phyloP scores from a whole-genome alignment of 441 rosid genomes.

The Omphalea diandra region DNA sequence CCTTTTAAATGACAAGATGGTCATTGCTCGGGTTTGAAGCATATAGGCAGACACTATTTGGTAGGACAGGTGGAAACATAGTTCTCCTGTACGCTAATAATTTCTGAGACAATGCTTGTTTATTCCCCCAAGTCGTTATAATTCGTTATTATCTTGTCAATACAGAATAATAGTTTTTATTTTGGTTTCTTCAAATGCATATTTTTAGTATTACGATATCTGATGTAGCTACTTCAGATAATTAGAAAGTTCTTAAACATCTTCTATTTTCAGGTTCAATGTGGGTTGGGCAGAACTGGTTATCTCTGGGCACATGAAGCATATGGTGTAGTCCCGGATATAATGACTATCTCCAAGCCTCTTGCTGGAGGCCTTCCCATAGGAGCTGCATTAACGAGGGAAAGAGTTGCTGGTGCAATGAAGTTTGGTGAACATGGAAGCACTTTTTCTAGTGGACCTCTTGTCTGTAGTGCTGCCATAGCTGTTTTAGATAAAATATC shows the following conservation, averaged over 20 bases:
- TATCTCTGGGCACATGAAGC: constrained; percentile 78
- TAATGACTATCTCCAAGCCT: constrained; percentile 88
- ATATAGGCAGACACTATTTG: background rate
- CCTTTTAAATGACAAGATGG: too few relatives aligned
- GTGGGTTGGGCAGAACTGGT: constrained; percentile 83
- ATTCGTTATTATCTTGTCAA: too few relatives aligned
- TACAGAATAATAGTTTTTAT: background rate
- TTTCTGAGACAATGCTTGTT: background rate
- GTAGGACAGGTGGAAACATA: background rate
- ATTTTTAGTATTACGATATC: background rate
- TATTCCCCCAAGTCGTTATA: background rate
- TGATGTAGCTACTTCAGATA: too few relatives aligned
- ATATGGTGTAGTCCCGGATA: constrained; percentile 59
- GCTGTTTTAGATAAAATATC: constrained; percentile 64
- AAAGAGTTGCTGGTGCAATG: constrained; percentile 66
- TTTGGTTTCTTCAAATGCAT: too few relatives aligned
- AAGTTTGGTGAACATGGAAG: constrained; percentile 77
- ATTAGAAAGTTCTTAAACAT: too few relatives aligned
- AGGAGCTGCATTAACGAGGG: constrained; percentile 69
- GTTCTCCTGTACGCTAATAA: background rate
- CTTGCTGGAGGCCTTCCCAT: constrained; percentile 92
- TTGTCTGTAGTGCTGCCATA: constrained; percentile 65
- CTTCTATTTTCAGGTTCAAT: constrained; percentile 56
- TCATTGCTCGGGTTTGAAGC: background rate
- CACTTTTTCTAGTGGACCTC: constrained; percentile 83